Percentiles rank a stretch among this genome's conserved stretches.
Evolutionary conservation across 1,284 basidiomycete species (phyloP).

Genomic region (Phlebopus sp.): DNA sequence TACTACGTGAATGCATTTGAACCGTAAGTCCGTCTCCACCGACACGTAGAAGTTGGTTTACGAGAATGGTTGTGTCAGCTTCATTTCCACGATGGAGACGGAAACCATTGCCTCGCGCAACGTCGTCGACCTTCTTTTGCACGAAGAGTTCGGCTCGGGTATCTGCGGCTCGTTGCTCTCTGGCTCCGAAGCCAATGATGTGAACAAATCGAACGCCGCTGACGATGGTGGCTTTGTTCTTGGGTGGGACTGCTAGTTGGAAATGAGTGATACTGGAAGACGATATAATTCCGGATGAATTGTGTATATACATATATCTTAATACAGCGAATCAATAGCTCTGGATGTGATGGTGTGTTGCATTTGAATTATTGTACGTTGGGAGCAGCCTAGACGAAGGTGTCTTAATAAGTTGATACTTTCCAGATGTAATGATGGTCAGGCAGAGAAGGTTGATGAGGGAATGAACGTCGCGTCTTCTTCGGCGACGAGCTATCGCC

Average conservation of each 20-base stretch:
- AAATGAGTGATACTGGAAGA: neutral
- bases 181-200: conserved; percentile 11
- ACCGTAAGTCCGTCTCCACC: conserved; percentile 47
- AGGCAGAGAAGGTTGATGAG: no score
- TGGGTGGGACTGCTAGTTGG: conserved; percentile 64
- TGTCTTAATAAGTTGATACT: no score
- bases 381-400: no score
- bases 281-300: neutral
- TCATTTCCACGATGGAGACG: conserved; percentile 91
- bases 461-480: no score
- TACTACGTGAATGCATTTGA: conserved; percentile 92
- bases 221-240: conserved; percentile 46
- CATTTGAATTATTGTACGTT: neutral
- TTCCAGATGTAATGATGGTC: no score
- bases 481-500: no score
- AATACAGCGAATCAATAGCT: neutral
- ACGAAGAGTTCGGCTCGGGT: conserved; percentile 61
- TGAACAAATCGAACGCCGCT: conserved; percentile 16
- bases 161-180: conserved; percentile 49
- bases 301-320: neutral
- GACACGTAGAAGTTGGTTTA: conserved; percentile 10
- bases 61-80: conserved; percentile 35
- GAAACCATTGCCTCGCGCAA: conserved; percentile 84
- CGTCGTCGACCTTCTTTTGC: conserved; percentile 72
- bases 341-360: neutral